Conservation (phyloP, 2,329 filamentous ascomycete genomes). For the Ascochyta rabiei region DNA sequence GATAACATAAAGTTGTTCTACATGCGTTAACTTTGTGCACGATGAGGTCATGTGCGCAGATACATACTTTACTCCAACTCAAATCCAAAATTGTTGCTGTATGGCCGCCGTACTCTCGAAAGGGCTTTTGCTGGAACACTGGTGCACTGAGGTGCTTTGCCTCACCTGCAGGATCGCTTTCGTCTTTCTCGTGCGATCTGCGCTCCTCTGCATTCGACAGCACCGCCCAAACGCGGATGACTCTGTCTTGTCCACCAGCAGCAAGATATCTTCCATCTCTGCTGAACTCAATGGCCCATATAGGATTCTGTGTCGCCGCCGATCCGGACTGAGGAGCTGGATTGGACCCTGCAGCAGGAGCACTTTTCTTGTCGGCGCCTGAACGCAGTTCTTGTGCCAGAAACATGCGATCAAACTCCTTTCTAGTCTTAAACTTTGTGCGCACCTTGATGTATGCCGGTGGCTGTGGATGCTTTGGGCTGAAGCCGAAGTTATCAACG, state of each 20-base stretch:
- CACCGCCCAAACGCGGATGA: conserved; percentile 88
- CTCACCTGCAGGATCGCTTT: conserved; percentile 60
- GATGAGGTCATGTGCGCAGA: background rate
- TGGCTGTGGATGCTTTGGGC: conserved; percentile 85
- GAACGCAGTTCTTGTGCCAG: conserved; percentile 88
- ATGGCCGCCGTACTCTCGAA: conserved; percentile 83
- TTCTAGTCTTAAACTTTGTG: conserved; percentile 77
- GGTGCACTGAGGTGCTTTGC: conserved; percentile 79
- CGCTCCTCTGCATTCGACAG: conserved; percentile 83
- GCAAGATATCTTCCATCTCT: conserved; percentile 89
- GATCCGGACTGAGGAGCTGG: conserved; percentile 42
- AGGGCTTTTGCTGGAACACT: conserved; percentile 80
- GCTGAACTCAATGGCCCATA: conserved; percentile 94
- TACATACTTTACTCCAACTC: conserved; percentile 87
- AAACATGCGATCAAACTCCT: conserved; percentile 86
- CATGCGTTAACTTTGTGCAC: background rate
- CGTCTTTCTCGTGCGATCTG: conserved; percentile 72
- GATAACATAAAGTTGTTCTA: conserved; percentile 93
- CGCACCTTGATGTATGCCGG: conserved; percentile 89
- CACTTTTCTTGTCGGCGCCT: conserved; percentile 45
- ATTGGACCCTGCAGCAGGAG: conserved; percentile 31
- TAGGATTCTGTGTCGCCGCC: conserved; percentile 62
- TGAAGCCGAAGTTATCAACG: conserved; percentile 74
- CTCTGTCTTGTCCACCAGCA: conserved; percentile 85
- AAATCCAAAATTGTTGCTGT: conserved; percentile 85